Evolutionary conservation across 306 rosid species (phyloP), one percentile per base, ranked within the genome.

Genomic region (Fagus sylvatica): DNA sequence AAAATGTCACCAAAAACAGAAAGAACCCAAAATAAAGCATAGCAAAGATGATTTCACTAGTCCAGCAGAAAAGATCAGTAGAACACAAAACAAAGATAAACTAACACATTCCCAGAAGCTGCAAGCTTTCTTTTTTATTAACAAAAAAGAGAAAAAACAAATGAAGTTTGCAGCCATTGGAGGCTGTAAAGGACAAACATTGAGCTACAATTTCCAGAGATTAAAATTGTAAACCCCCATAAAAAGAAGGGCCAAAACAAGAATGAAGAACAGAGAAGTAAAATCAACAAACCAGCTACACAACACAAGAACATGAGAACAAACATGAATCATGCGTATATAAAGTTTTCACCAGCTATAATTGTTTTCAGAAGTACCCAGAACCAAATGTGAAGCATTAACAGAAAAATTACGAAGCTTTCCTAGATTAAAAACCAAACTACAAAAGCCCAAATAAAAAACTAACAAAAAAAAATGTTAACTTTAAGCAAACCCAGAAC

Each of bases 211-310:
- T 69, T 48, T 6, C 49, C 12, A 34, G 22, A 41, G 8, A 73
- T 1, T 17, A 13, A 4, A 72, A 37, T 65, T 65, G 6, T 39
- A 17, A 1, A 2, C 49, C 71, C 71, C 5, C 13, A 32, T 1
- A 37, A 28, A 53, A 13, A 36, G 32, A 48, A 53, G 2, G 16
- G 22, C 6, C 15, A 15, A 71, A 28, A 40, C 53, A 61, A 36
- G 12, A 48, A 48, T 12, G 61, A 71, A 67, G 74, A 60, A 17
- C 74, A 34, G 71, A n/a, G 16, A 12, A 39, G 74, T 72, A 65
- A 70, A 79, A 76, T 76, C 78, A 40, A 70, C 48, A 39, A 65
- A 39, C 33, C 41, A 33, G 13, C 16, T 36, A 22, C 16, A 48
- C 32, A 6, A 65, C 49, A 66, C 17, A 17, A 39, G 71, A 37